These are phyloP conservation scores for Rhododendron henanense DNA, from an alignment of 148 eudicot species.

Conservation along the genomic window DNA sequence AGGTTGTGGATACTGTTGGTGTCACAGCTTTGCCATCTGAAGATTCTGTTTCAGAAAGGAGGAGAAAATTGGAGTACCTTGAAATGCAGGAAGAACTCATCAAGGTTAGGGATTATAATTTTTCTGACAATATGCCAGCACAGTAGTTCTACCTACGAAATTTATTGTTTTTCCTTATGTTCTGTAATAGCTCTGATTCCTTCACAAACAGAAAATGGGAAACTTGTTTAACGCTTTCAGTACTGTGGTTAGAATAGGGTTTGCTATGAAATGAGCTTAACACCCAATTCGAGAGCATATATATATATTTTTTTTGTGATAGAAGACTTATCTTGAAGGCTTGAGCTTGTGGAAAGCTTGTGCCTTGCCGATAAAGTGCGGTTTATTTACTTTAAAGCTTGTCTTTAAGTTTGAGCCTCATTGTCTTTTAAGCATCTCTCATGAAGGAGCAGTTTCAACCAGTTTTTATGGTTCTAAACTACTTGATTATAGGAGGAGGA, in stretches of 20 bases:
- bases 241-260: background rate
- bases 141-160: background rate
- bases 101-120: slow-evolving; percentile 41
- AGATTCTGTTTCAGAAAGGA: slow-evolving; percentile 80
- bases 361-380: background rate
- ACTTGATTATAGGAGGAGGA: slow-evolving; percentile 57
- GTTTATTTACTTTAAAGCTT: background rate
- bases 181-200: background rate
- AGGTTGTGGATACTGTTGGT: slow-evolving; percentile 83
- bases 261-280: background rate
- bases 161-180: background rate
- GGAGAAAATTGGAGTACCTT: slow-evolving; percentile 78
- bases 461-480: background rate
- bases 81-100: slow-evolving; percentile 89
- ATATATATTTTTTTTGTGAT: background rate
- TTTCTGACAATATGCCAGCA: slow-evolving; percentile 3
- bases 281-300: background rate
- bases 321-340: background rate
- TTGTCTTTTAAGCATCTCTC: background rate
- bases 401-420: background rate
- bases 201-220: slow-evolving; percentile 2
- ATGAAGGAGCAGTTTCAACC: background rate
- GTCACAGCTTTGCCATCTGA: slow-evolving; percentile 73
- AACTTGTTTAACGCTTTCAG: background rate
- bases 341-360: background rate